phyloP scores from a whole-genome alignment of 2,329 filamentous ascomycete genomes.

The Seiridium cupressi region DNA sequence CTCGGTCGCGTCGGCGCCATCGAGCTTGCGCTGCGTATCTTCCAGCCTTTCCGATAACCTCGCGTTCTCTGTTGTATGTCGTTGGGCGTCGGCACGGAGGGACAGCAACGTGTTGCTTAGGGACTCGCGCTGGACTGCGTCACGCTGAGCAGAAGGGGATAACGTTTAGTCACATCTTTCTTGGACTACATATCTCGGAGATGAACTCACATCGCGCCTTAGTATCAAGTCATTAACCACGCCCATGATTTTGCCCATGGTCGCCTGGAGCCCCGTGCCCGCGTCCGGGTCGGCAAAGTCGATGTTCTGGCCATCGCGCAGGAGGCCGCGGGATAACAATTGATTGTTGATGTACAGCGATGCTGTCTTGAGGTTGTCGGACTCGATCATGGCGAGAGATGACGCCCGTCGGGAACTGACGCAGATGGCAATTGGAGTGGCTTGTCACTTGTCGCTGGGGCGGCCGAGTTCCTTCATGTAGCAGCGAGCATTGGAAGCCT shows the following conservation, averaged over 20 bases:
- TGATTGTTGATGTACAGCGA: constrained; percentile 74
- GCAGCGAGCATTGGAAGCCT: too few relatives aligned
- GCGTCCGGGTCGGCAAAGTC: constrained; percentile 76
- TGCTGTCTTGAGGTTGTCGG: constrained; percentile 63
- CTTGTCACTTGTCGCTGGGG: too few relatives aligned
- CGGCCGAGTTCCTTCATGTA: too few relatives aligned
- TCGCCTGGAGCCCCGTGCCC: constrained; percentile 58
- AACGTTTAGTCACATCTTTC: background rate
- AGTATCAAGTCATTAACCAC: constrained; percentile 92
- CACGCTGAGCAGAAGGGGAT: constrained; percentile 55
- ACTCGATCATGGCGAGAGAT: constrained; percentile 38
- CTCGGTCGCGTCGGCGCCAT: constrained; percentile 67
- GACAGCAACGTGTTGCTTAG: constrained; percentile 75
- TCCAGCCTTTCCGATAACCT: constrained; percentile 52
- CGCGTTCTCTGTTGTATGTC: constrained; percentile 68
- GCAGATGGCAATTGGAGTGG: background rate
- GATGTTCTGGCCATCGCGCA: constrained; percentile 69
- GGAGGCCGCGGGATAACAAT: constrained; percentile 62
- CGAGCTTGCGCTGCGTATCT: constrained; percentile 55
- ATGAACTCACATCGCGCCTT: constrained; percentile 71
- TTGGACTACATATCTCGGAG: background rate
- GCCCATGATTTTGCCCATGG: constrained; percentile 86
- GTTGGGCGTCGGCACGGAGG: constrained; percentile 72
- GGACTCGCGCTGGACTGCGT: constrained; percentile 83
- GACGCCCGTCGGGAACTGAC: background rate